Percentiles rank a stretch among this genome's conserved stretches.
These are phyloP conservation scores for Begonia masoniana DNA, from an alignment of 306 rosid genomes.

Conservation along the genomic window DNA sequence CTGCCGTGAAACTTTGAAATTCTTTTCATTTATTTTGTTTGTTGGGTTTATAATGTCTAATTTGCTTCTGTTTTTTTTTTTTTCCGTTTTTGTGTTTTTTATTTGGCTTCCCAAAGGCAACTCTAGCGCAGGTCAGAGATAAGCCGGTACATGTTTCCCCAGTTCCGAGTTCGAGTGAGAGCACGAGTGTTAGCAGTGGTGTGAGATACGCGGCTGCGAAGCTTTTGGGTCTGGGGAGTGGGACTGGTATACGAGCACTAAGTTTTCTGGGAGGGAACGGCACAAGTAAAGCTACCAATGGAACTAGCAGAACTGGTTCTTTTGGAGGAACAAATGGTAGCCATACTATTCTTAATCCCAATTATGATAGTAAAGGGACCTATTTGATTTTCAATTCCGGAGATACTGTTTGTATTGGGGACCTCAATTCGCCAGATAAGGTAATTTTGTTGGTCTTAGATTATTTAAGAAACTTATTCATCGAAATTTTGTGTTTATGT, in stretches of 20 bases:
- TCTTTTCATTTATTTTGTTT: background rate
- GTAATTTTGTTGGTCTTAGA: conserved; percentile 17
- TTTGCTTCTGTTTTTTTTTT: background rate
- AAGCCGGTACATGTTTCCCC: conserved; percentile 22
- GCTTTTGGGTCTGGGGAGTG: conserved; percentile 74
- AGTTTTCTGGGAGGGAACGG: conserved; percentile 94
- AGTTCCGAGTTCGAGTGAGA: conserved; percentile 22
- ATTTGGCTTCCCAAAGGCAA: conserved; percentile 30
- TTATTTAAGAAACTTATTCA: conserved; percentile 1
- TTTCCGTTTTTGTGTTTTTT: background rate
- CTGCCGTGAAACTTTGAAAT: background rate
- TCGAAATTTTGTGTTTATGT: conserved; percentile 6
- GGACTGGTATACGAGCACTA: conserved; percentile 81
- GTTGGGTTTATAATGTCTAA: background rate
- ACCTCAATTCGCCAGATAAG: conserved; percentile 93
- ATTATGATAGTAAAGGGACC: conserved; percentile 88
- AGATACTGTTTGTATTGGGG: conserved; percentile 87
- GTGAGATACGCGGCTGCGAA: conserved; percentile 90
- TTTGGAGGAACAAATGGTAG: conserved; percentile 59
- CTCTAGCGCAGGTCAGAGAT: conserved; percentile 80
- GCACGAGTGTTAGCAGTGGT: conserved; percentile 67
- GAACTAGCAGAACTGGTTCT: conserved; percentile 60
- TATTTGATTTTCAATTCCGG: conserved; percentile 89
- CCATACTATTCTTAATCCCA: conserved; percentile 48
- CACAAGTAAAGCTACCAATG: conserved; percentile 56